phyloP scores from a whole-genome alignment of 495 filamentous ascomycete species.

The Apiosordaria backusii region DNA sequence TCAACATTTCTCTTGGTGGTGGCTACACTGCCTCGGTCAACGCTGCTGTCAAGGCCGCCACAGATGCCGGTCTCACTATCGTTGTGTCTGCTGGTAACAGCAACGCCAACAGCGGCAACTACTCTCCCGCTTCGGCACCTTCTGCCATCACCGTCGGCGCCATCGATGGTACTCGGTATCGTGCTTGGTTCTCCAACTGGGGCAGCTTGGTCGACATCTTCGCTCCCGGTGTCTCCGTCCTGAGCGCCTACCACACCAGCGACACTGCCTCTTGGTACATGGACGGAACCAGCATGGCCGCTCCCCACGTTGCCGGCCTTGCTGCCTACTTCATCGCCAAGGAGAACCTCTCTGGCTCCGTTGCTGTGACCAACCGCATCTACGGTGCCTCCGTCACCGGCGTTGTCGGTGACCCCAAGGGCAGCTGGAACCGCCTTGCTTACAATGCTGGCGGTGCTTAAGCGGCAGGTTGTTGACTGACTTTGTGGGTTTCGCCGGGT shows the following conservation, averaged over 20 bases:
- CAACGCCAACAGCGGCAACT: conserved; percentile 33
- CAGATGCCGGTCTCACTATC: conserved; percentile 46
- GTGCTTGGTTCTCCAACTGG: conserved; percentile 58
- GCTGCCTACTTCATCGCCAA: conserved; percentile 45
- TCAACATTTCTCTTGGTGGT: conserved; percentile 56
- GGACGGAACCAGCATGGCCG: conserved; percentile 50
- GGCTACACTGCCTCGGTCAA: conserved; percentile 51
- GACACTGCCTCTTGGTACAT: conserved; percentile 39
- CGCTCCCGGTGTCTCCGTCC: conserved; percentile 51
- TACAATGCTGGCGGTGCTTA: conserved; percentile 15
- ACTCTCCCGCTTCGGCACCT: conserved; percentile 54
- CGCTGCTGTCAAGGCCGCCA: conserved; percentile 46
- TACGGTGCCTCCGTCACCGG: not conserved
- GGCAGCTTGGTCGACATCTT: conserved; percentile 58
- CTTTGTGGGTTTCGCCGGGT: not conserved
- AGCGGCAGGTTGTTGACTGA: not conserved
- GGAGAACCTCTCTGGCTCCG: conserved; percentile 13
- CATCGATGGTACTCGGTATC: conserved; percentile 40
- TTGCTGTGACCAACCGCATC: conserved; percentile 17
- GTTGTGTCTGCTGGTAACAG: conserved; percentile 55
- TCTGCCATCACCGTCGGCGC: conserved; percentile 58
- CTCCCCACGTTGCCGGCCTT: conserved; percentile 50
- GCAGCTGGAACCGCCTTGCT: conserved; percentile 11
- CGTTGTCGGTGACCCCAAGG: conserved; percentile 6
- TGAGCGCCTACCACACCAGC: conserved; percentile 23